Evolutionary conservation across 345 rosid genomes (phyloP).

Genomic region (Eucalyptus albens): DNA sequence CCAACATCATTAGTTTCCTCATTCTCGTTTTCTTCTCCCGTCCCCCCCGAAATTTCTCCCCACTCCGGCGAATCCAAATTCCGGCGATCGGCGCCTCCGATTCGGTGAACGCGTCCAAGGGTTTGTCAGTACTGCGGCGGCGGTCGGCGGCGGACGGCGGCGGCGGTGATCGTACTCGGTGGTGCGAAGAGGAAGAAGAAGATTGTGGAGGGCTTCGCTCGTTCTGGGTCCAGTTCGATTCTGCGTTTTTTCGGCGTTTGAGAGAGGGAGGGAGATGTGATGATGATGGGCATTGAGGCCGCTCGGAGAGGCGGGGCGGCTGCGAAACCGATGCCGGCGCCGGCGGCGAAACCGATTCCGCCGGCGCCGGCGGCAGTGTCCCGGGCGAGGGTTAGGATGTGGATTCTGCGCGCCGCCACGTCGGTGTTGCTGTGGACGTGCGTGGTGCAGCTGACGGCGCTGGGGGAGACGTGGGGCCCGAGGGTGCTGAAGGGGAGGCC

Average conservation of each 20-base stretch:
- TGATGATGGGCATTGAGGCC: background rate
- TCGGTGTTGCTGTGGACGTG: slow-evolving; percentile 94
- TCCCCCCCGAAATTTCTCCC: background rate
- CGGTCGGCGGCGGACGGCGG: rapidly evolving
- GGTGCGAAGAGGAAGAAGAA: background rate
- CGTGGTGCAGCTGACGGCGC: slow-evolving; percentile 72
- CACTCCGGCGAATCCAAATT: background rate
- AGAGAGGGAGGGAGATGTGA: background rate
- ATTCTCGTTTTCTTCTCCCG: background rate
- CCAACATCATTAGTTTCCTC: background rate
- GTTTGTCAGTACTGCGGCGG: background rate
- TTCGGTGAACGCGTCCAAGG: background rate
- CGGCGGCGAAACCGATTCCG: too few relatives aligned
- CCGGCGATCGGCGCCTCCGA: background rate
- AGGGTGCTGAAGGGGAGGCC: slow-evolving; percentile 87
- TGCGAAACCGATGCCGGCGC: background rate
- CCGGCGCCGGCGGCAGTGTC: background rate
- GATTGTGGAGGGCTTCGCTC: background rate
- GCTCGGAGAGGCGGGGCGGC: background rate
- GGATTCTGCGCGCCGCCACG: slow-evolving; percentile 89
- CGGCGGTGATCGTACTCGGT: background rate
- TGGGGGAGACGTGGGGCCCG: slow-evolving; percentile 92
- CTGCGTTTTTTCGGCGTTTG: background rate
- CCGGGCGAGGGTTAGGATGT: slow-evolving; percentile 58
- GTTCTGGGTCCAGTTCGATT: background rate